phyloP scores from a whole-genome alignment of 1,139 yeast genomes.

The Lipomyces yarrowii region DNA sequence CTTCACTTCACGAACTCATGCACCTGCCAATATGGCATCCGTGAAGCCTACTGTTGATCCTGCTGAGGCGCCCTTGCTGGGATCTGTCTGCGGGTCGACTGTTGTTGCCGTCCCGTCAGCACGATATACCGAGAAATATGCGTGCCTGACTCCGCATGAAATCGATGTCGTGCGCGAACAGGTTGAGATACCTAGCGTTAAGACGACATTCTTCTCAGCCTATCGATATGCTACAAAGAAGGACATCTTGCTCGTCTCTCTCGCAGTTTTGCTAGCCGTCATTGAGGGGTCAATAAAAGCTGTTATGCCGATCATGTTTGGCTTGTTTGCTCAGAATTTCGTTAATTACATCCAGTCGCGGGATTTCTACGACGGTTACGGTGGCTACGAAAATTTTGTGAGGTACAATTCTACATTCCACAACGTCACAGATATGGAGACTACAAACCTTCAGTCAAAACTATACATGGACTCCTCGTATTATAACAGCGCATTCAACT shows the following conservation, averaged over 20 bases:
- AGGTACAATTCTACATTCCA: slow-evolving; percentile 10
- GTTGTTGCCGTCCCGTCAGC: slow-evolving; percentile 6
- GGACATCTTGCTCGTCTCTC: slow-evolving; percentile 38
- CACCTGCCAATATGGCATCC: slow-evolving; percentile 5
- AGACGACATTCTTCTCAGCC: slow-evolving; percentile 40
- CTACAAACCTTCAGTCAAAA: slow-evolving; percentile 3
- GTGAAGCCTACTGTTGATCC: slow-evolving; percentile 4
- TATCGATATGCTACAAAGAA: slow-evolving; percentile 43
- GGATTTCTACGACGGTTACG: slow-evolving; percentile 33
- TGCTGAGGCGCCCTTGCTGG: slow-evolving; percentile 18
- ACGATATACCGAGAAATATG: slow-evolving; percentile 34
- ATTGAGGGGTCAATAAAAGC: slow-evolving; percentile 48
- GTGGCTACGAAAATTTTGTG: slow-evolving; percentile 25
- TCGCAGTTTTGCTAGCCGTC: slow-evolving; percentile 42
- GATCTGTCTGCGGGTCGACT: background rate
- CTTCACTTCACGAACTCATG: background rate
- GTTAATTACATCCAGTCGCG: too few species aligned
- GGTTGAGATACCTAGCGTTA: slow-evolving; percentile 36
- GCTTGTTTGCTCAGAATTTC: slow-evolving; percentile 45
- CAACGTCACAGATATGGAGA: slow-evolving; percentile 5
- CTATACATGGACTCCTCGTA: slow-evolving; percentile 14
- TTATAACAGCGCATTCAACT: slow-evolving; percentile 16
- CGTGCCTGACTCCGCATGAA: slow-evolving; percentile 40
- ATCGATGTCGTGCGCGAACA: slow-evolving; percentile 42
- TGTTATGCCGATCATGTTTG: slow-evolving; percentile 47